Evolutionary conservation across 441 rosid genomes (phyloP), one percentile per base, ranked within the genome.

Genomic region (Macaranga tanarius): DNA sequence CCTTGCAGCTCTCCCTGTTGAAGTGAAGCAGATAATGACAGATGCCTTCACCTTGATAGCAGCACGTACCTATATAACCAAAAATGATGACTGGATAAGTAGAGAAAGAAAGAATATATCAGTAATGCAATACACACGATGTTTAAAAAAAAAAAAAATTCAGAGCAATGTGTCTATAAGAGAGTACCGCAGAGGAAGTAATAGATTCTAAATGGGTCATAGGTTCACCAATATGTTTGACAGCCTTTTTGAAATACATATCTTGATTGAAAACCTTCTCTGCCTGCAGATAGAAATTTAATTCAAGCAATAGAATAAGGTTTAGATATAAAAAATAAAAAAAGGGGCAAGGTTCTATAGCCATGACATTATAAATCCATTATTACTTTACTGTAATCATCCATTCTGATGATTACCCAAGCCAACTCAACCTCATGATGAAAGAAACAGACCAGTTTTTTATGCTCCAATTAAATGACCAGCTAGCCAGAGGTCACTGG

Each of bases 181-280:
- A 66, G 34, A 79, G 73, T 90, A 95, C 99, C 84, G 96, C 99
- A 73, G 99, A 90, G 75, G 99, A 95, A 79, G 97, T 93, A 75
- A 92, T 90, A 34, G 97, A 95, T 85, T 95, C 99, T 86, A 95
- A 85, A 82, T 92, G 98, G 77, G 86, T 78, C 99, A 92, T 95
- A 26, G 98, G 95, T 84, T 95, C 98, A 69, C 97, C 99, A 66
- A 89, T 95, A 82, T 80, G 86, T 79, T 95, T 92, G 75, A 91
- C 95, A 15, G 97, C 91, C 82, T 83, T 92, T 87, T 95, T 95
- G 85, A 91, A 92, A 84, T 87, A 95, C 60, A 88, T 48, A 77
- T 92, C 99, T 76, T 92, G 97, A 76, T 95, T 93, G 86, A 91
- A 95, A 77, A 91, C 97, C 88, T 93, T 95, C 79, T 95, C 98